These are phyloP conservation scores for Wickerhamiella lipophila DNA, from an alignment of 805 yeast genomes.

Conservation along the genomic window DNA sequence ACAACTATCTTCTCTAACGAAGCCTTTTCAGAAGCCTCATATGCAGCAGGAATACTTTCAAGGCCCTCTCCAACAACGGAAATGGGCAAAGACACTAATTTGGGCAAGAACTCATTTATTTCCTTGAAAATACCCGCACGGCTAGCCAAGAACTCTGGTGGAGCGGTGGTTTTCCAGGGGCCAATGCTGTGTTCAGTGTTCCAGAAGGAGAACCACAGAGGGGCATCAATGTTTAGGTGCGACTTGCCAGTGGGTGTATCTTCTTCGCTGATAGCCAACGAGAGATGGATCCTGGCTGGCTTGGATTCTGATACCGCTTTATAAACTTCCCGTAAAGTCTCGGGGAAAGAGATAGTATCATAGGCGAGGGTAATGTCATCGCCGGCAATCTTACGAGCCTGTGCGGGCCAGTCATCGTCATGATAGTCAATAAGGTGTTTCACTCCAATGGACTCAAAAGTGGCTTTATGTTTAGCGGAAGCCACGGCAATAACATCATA, in stretches of 20 bases:
- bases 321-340: constrained; percentile 16
- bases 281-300: constrained; percentile 8
- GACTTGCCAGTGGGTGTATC: not conserved
- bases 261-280: not conserved
- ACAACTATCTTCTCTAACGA: constrained; percentile 23
- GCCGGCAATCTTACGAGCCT: constrained; percentile 29
- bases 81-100: constrained; percentile 14
- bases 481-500: constrained; percentile 40
- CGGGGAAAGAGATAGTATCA: constrained; percentile 21
- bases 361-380: constrained; percentile 21
- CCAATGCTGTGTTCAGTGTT: not conserved
- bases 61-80: constrained; percentile 20
- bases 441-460: constrained; percentile 38
- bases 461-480: constrained; percentile 34
- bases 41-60: constrained; percentile 19
- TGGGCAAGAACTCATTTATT: constrained; percentile 14
- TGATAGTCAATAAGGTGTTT: constrained; percentile 36
- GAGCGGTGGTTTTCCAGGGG: not conserved
- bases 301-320: not conserved
- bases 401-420: constrained; percentile 35
- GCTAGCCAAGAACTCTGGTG: not conserved
- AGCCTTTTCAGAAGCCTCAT: constrained; percentile 15
- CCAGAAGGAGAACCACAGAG: constrained; percentile 17
- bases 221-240: constrained; percentile 8
- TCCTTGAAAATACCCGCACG: constrained; percentile 12